Conservation (phyloP, 805 yeast species). For the Starmerella scarabaei region DNA sequence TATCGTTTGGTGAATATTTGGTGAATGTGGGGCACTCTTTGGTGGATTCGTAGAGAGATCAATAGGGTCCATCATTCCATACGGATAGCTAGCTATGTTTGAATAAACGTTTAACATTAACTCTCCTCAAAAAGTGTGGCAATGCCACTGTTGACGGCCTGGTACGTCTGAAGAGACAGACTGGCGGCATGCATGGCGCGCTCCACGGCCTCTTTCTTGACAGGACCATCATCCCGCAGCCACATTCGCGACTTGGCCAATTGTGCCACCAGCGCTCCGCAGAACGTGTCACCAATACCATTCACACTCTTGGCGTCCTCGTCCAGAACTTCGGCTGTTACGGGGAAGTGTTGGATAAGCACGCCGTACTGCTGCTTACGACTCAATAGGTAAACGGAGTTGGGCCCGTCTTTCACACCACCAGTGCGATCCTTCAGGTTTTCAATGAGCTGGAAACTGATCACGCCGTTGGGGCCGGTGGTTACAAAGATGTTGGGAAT, state of each 20-base stretch:
- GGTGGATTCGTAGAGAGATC: no score
- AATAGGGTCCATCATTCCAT: neutral
- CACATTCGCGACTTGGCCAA: constrained; percentile 24
- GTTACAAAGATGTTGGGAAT: constrained; percentile 54
- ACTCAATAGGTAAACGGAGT: constrained; percentile 18
- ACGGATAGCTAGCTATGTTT: neutral
- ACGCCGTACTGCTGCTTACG: constrained; percentile 34
- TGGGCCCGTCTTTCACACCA: constrained; percentile 19
- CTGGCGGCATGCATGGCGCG: constrained; percentile 31
- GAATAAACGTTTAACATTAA: neutral
- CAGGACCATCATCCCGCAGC: constrained; percentile 26
- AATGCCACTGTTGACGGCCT: constrained; percentile 24
- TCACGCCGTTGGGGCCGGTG: constrained; percentile 53
- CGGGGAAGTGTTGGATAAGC: constrained; percentile 47
- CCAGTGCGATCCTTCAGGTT: constrained; percentile 22
- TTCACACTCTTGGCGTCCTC: constrained; percentile 49
- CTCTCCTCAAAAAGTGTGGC: constrained; percentile 4
- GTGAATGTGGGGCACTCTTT: no score
- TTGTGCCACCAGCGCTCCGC: constrained; percentile 47
- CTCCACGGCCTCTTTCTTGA: constrained; percentile 23
- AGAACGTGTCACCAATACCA: constrained; percentile 79
- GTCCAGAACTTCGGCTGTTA: constrained; percentile 29
- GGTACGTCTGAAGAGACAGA: constrained; percentile 25
- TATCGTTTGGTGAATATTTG: neutral
- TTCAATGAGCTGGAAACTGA: constrained; percentile 31